phyloP scores from a whole-genome alignment of 495 filamentous ascomycete species.

The Staphylotrichum tortipilum region DNA sequence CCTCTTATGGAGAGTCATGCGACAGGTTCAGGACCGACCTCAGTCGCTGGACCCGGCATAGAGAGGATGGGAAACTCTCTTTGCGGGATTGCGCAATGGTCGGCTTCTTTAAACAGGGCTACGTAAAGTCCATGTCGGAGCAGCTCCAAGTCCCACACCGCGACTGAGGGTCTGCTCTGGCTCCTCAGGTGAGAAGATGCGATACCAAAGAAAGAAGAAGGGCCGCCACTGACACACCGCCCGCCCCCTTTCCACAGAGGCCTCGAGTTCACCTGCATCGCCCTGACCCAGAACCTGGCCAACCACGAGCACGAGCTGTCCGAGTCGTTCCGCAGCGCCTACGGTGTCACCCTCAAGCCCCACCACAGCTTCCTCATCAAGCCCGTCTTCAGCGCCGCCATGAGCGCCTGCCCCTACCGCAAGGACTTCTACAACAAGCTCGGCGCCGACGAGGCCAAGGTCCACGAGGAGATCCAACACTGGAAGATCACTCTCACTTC shows the following conservation, averaged over 20 bases:
- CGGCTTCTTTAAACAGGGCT: neutral
- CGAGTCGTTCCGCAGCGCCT: conserved; percentile 77
- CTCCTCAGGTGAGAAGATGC: conserved; percentile 60
- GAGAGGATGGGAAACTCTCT: neutral
- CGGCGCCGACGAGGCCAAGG: conserved; percentile 54
- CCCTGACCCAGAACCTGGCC: conserved; percentile 66
- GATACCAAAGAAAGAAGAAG: neutral
- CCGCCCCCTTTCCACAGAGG: too few relatives aligned
- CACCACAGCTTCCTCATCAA: conserved; percentile 83
- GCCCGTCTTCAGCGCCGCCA: conserved; percentile 82
- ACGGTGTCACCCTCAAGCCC: conserved; percentile 75
- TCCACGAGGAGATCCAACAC: conserved; percentile 46
- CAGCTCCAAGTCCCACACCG: conserved; percentile 61
- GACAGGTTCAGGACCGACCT: neutral
- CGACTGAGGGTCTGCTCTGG: conserved; percentile 86
- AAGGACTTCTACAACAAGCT: conserved; percentile 85
- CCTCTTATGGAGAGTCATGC: neutral
- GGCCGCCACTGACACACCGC: conserved; percentile 2
- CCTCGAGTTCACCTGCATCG: conserved; percentile 82
- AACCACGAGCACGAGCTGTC: conserved; percentile 64
- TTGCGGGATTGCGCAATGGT: neutral
- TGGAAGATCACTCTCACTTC: neutral
- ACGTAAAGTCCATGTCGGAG: neutral
- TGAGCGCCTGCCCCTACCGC: conserved; percentile 85
- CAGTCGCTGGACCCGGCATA: neutral